Conservation (phyloP, 2,329 filamentous ascomycete species). For the Nigrograna mackinnonii region DNA sequence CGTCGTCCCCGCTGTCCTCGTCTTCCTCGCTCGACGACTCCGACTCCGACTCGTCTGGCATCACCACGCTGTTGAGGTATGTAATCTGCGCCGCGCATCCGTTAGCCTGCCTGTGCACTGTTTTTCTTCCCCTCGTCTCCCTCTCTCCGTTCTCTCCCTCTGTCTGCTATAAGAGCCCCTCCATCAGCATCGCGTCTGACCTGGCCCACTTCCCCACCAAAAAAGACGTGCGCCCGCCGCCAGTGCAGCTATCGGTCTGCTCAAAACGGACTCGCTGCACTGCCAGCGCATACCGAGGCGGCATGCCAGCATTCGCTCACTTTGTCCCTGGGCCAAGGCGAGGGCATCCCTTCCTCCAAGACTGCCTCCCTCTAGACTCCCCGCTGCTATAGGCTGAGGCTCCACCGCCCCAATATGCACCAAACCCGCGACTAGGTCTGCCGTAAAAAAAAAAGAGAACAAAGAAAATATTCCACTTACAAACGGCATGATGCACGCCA, state of each 20-base stretch:
- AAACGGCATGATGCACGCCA: conserved; percentile 75
- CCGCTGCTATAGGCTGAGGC: conserved; percentile 3
- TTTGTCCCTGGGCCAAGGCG: conserved; percentile 8
- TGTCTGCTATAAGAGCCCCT: too few species aligned
- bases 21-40: conserved; percentile 29
- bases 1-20: conserved; percentile 12
- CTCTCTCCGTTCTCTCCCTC: too few species aligned
- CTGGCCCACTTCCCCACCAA: conserved; percentile 13
- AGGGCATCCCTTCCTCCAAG: conserved; percentile 19
- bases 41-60: conserved; percentile 48
- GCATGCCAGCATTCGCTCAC: conserved; percentile 16
- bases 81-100: conserved; percentile 44
- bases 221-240: conserved; percentile 6
- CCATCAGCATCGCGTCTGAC: conserved; percentile 1
- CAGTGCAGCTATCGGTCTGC: conserved; percentile 24
- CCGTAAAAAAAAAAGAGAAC: background rate
- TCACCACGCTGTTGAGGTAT: conserved; percentile 54
- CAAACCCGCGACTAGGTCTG: conserved; percentile 1
- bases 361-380: background rate
- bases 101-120: background rate
- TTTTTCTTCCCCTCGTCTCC: too few species aligned
- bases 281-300: conserved; percentile 35
- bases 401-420: conserved; percentile 2
- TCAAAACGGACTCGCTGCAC: conserved; percentile 28
- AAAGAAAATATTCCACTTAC: conserved; percentile 59